Conservation (phyloP, 306 rosid genomes). For the Vigna angularis region DNA sequence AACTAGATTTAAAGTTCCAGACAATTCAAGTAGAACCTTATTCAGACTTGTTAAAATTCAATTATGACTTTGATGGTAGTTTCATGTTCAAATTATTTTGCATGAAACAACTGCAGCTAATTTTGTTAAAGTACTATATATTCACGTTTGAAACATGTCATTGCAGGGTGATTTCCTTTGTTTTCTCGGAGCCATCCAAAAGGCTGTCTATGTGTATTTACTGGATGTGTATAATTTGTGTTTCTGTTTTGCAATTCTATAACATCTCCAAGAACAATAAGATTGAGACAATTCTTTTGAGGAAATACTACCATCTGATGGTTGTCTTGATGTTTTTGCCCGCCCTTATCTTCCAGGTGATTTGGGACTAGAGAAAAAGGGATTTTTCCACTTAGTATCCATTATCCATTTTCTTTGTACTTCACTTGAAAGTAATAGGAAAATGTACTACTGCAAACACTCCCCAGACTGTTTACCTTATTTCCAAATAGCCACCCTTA, state of each 20-base stretch:
- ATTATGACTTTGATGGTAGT: conserved; percentile 17
- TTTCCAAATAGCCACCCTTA: conserved; percentile 20
- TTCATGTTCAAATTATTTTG: conserved; percentile 23
- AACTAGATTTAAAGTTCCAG: conserved; percentile 24
- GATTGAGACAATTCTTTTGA: conserved; percentile 94
- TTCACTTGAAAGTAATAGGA: neutral
- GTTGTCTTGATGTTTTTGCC: conserved; percentile 95
- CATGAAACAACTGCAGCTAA: neutral
- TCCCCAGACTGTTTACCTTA: conserved; percentile 5
- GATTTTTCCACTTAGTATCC: conserved; percentile 23
- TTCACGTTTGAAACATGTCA: conserved; percentile 35
- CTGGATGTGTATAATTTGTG: conserved; percentile 72
- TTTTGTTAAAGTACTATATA: conserved; percentile 33
- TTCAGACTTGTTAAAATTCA: conserved; percentile 21
- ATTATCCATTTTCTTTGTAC: conserved; percentile 4
- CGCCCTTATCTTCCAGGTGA: conserved; percentile 96
- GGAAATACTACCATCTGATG: conserved; percentile 94
- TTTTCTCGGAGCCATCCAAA: conserved; percentile 83
- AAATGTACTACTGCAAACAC: neutral
- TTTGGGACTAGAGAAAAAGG: conserved; percentile 34
- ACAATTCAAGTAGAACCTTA: conserved; percentile 33
- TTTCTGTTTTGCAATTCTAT: conserved; percentile 81
- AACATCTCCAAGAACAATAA: conserved; percentile 88
- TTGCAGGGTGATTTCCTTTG: conserved; percentile 90
- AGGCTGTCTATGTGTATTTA: conserved; percentile 79